A percentile compares a stretch with the other conserved stretches of the same genome.
Conservation (phyloP, 2,329 filamentous ascomycete species). For the Diaporthe caulivora region DNA sequence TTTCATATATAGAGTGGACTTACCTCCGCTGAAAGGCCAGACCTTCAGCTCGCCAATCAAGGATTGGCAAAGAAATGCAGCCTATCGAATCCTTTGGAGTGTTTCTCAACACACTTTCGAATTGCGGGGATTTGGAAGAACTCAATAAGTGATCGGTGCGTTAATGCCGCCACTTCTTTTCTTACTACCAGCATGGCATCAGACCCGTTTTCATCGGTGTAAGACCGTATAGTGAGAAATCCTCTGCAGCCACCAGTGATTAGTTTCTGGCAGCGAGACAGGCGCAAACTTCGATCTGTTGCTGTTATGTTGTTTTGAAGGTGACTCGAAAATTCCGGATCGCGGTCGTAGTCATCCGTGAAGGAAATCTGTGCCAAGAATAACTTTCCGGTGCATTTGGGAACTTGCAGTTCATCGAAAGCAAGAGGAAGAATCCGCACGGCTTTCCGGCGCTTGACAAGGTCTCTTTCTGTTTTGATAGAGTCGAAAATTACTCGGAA, state of each 20-base stretch:
- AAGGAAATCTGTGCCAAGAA: slow-evolving; percentile 7
- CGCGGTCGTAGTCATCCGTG: slow-evolving; percentile 12
- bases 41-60: slow-evolving; percentile 3
- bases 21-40: not conserved
- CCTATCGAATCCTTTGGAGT: slow-evolving; percentile 7
- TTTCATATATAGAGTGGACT: no score
- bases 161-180: not conserved
- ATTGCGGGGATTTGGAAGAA: slow-evolving; percentile 4
- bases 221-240: not conserved
- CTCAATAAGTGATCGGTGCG: slow-evolving; percentile 18
- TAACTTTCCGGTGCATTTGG: accelerated
- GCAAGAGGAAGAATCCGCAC: slow-evolving; percentile 7
- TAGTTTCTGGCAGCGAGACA: slow-evolving; percentile 24
- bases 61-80: not conserved
- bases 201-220: not conserved
- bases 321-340: not conserved
- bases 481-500: slow-evolving; percentile 37
- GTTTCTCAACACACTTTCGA: not conserved
- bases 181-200: not conserved
- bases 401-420: not conserved
- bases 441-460: not conserved
- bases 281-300: not conserved
- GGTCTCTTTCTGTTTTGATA: not conserved
- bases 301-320: not conserved
- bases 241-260: not conserved